Evolutionary conservation across 1,284 basidiomycete genomes (phyloP).

Genomic region (Puccinia coronata): DNA sequence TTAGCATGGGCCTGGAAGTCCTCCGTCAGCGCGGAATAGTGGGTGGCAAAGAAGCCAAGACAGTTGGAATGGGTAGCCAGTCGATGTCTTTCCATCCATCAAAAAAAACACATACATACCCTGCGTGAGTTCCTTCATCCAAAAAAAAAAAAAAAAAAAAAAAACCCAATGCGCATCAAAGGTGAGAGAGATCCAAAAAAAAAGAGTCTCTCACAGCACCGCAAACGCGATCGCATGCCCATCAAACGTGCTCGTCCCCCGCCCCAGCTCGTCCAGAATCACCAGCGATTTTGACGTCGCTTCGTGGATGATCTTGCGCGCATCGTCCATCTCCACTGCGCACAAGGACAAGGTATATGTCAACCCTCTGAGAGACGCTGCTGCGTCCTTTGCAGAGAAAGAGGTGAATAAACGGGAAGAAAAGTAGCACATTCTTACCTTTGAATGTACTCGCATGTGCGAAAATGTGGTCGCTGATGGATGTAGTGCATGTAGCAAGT

Average conservation of each 20-base stretch:
- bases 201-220: constrained; percentile 44
- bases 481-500: constrained; percentile 64
- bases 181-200: too few relatives aligned
- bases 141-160: too few relatives aligned
- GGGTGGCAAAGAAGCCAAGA: constrained; percentile 69
- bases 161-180: too few relatives aligned
- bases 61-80: constrained; percentile 86
- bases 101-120: too few relatives aligned
- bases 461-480: constrained; percentile 47
- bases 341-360: too few relatives aligned
- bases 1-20: constrained; percentile 88
- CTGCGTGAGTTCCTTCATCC: too few relatives aligned
- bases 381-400: constrained; percentile 5
- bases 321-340: constrained; percentile 93
- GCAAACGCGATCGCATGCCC: constrained; percentile 31
- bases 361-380: too few relatives aligned
- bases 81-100: constrained; percentile 70
- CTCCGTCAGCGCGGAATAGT: constrained; percentile 81
- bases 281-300: constrained; percentile 88
- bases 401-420: neutral
- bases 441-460: constrained; percentile 49
- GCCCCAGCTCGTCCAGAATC: constrained; percentile 75
- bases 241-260: constrained; percentile 59
- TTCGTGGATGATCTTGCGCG: constrained; percentile 61
- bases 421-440: constrained; percentile 31